A percentile compares a stretch with the other conserved stretches of the same genome.
Evolutionary conservation across 2,329 filamentous ascomycete species (phyloP).

Genomic region (Phialocephala subalpina): DNA sequence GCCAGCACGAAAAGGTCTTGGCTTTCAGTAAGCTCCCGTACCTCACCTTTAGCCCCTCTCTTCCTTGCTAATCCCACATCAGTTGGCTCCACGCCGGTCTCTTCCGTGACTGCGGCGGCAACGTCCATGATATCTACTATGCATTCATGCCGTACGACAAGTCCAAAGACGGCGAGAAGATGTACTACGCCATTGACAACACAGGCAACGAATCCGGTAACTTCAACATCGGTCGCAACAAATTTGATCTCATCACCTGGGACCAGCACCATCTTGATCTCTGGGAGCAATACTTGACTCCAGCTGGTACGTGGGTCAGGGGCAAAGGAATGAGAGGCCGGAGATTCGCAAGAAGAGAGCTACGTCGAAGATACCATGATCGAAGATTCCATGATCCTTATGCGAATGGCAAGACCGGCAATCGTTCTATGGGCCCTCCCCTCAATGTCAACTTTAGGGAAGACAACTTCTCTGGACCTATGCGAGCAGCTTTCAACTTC

Average conservation of each 20-base stretch:
- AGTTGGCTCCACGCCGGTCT: slow-evolving; percentile 32
- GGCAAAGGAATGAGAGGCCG: slow-evolving; percentile 11
- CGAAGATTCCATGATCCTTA: slow-evolving; percentile 16
- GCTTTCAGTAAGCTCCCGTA: neutral
- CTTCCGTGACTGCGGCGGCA: slow-evolving; percentile 3
- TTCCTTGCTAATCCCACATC: neutral
- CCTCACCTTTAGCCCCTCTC: neutral
- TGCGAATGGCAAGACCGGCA: slow-evolving; percentile 15
- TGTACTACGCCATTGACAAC: slow-evolving; percentile 18
- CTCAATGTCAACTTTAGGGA: slow-evolving; percentile 24
- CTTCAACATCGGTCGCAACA: slow-evolving; percentile 16
- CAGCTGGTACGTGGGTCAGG: slow-evolving; percentile 20
- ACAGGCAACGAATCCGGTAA: slow-evolving; percentile 10
- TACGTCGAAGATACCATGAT: slow-evolving; percentile 18
- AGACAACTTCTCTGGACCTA: neutral
- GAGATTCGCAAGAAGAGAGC: neutral
- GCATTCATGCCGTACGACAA: slow-evolving; percentile 14
- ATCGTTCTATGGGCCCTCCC: slow-evolving; percentile 19
- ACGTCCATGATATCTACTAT: slow-evolving; percentile 25
- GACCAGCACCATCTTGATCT: slow-evolving; percentile 18
- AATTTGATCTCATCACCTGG: slow-evolving; percentile 28
- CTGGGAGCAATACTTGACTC: slow-evolving; percentile 16
- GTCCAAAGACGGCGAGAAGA: neutral
- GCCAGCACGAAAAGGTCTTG: neutral
- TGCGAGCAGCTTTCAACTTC: neutral